phyloP scores from a whole-genome alignment of 345 rosid species.

The Pistacia atlantica region DNA sequence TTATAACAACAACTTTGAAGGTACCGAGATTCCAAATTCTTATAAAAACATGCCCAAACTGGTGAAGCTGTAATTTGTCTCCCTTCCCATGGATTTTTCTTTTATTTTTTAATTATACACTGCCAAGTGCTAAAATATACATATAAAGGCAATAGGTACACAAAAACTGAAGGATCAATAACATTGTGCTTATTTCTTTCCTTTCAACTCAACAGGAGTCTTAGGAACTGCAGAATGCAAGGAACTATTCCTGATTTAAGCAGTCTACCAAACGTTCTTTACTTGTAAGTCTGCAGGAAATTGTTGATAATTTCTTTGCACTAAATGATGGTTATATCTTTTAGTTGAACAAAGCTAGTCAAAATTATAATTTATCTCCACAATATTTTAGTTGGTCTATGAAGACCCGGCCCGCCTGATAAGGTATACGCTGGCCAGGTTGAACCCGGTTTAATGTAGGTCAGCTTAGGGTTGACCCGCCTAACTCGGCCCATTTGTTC shows the following conservation, averaged over 20 bases:
- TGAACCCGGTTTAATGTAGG: no score
- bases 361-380: no score
- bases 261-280: conserved; percentile 30
- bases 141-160: neutral
- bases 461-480: no score
- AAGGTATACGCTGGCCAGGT: neutral
- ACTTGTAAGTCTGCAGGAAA: conserved; percentile 36
- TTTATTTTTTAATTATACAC: neutral
- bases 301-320: no score
- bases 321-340: no score
- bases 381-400: neutral
- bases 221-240: conserved; percentile 51
- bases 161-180: no score
- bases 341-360: no score
- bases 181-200: neutral
- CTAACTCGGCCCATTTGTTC: no score
- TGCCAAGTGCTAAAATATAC: no score
- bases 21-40: conserved; percentile 69
- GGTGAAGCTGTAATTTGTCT: conserved; percentile 65
- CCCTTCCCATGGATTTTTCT: neutral
- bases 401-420: neutral
- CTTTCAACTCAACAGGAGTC: conserved; percentile 40
- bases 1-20: conserved; percentile 88
- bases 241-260: conserved; percentile 61
- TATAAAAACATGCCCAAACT: conserved; percentile 72